phyloP scores from a whole-genome alignment of 306 rosid genomes.

The Alnus glutinosa region DNA sequence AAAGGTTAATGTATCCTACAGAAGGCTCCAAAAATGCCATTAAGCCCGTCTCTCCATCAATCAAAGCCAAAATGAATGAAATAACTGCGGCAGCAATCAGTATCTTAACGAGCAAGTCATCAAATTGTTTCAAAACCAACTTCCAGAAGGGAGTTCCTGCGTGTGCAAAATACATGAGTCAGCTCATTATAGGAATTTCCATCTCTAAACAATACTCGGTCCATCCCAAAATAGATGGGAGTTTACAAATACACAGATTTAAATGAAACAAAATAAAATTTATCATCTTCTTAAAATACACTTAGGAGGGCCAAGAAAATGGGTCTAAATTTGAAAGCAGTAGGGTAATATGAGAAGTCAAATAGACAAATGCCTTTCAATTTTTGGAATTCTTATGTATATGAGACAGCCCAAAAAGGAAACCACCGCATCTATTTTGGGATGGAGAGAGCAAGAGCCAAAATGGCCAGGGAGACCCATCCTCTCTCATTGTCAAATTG shows the following conservation, averaged over 20 bases:
- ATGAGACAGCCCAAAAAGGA: not conserved
- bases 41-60: conserved; percentile 92
- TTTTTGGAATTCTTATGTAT: not conserved
- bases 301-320: not conserved
- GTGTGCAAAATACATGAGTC: conserved; percentile 30
- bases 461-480: not conserved
- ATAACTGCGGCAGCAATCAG: conserved; percentile 81
- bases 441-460: not conserved
- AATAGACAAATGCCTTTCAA: not conserved
- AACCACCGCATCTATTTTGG: not conserved
- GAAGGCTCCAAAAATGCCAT: conserved; percentile 98
- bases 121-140: conserved; percentile 91
- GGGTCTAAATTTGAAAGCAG: not conserved
- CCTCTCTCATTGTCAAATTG: not conserved
- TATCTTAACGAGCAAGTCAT: conserved; percentile 94
- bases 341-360: not conserved
- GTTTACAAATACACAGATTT: not conserved
- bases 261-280: too few relatives aligned
- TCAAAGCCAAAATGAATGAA: conserved; percentile 80
- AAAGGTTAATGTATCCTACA: conserved; percentile 49
- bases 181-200: conserved; percentile 21
- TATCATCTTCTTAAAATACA: too few relatives aligned
- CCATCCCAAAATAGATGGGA: not conserved
- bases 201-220: not conserved
- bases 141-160: conserved; percentile 97